Percentiles rank a stretch among this genome's conserved stretches.
phyloP scores from a whole-genome alignment of 257 asterid genomes.

The Fraxinus americana region DNA sequence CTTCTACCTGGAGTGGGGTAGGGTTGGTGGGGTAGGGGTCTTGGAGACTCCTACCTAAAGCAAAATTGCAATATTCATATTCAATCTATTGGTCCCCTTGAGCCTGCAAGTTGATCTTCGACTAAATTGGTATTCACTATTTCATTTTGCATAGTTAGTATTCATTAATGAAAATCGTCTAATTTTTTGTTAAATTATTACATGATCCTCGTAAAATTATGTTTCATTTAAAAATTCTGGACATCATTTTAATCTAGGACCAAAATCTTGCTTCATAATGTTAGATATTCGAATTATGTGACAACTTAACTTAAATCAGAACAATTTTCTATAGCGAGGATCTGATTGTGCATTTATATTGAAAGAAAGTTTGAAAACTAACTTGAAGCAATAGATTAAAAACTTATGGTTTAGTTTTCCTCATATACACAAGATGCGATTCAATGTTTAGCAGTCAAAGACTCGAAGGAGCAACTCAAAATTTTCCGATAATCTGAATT shows the following conservation, averaged over 20 bases:
- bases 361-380: neutral
- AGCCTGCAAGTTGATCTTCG: neutral
- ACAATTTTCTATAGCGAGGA: neutral
- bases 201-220: neutral
- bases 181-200: too few relatives aligned
- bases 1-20: neutral
- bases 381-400: neutral
- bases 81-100: neutral
- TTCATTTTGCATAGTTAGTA: too few relatives aligned
- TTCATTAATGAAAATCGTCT: too few relatives aligned
- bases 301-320: neutral
- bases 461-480: constrained; percentile 6
- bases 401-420: neutral
- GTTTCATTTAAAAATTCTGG: neutral
- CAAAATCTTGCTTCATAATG: neutral
- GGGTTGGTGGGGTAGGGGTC: neutral
- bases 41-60: neutral
- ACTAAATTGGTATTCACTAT: neutral
- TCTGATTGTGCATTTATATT: neutral
- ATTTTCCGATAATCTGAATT: constrained; percentile 11
- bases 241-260: neutral
- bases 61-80: neutral
- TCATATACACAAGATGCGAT: neutral
- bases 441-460: constrained; percentile 22
- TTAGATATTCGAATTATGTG: neutral